Base-by-base conservation (phyloP, 192 early-diverging fungal genomes). In the Backusella mclennaniae region DNA sequence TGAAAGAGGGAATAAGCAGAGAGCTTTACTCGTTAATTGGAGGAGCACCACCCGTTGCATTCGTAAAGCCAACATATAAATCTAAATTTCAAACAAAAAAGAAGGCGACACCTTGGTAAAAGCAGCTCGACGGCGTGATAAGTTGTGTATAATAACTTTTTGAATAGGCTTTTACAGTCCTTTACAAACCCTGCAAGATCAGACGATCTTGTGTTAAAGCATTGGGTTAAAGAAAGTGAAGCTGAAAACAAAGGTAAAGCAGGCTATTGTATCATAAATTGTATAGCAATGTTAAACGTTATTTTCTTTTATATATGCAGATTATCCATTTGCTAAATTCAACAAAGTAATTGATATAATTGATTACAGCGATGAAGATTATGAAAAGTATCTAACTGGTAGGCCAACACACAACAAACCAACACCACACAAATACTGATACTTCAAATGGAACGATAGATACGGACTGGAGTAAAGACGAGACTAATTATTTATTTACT, bases 331-430 rank as follows among this genome's bases (percentile, higher is more conserved):
- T 82, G 86, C 92, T 46, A 90, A 89, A 63, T 95, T 90, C 84
- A 95, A 96, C 82, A 90, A 91, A 71, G 80, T 82, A 23, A 85
- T 95, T 69, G 85, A 92, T 23, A 77, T 96, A 0, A 85, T 87
- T 11, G 74, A 89, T 17, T 97, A 95, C 77, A 93, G 92, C 0
- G 89, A 93, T n/a, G 92, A 92, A 36, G 96, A 98, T 73, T 98
- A 98, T 76, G 80, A 87, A n/a, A 81, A 87, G 31, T 88, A 93
- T 79, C 86, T 96, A 8, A 80, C 83, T 72, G 85, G 89, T 89
- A 76, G 38, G 69, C 21, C 14, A 66, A 21, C 15, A 7, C 46
- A 7, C 19, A 63, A 8, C 11, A 9, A 67, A 14, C 12, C 31
- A n/a, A 11, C 8, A 39, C 11, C 21, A 19, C 6, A 46, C 7